Conservation (phyloP, 768 basidiomycete species). For the Serendipita indica region DNA sequence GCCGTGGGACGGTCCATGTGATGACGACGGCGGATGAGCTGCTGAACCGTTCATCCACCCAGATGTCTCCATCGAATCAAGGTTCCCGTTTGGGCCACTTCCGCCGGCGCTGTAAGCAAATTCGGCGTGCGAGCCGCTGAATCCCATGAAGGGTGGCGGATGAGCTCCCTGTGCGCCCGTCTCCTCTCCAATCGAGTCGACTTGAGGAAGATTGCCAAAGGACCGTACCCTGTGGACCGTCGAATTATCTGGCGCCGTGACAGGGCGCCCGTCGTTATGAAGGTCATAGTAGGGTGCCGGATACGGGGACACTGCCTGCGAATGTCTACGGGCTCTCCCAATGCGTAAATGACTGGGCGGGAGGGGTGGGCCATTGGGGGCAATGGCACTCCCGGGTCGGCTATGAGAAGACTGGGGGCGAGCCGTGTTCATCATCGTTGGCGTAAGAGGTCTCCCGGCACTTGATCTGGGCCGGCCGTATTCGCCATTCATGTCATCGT, state of each 20-base stretch:
- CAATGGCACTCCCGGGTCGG: constrained; percentile 8
- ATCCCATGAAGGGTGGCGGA: constrained; percentile 1
- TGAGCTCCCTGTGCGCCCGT: not conserved
- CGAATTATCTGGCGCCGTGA: constrained; percentile 15
- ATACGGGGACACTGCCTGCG: constrained; percentile 78
- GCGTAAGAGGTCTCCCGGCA: not conserved
- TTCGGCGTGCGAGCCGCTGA: not conserved
- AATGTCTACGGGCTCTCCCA: constrained; percentile 60
- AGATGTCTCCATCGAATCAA: constrained; percentile 7
- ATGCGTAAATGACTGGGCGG: constrained; percentile 26
- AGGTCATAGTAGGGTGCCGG: constrained; percentile 55
- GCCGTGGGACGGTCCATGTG: not conserved
- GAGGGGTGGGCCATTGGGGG: not conserved
- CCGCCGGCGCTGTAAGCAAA: constrained; percentile 9
- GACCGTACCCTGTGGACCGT: not conserved
- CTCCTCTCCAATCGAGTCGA: constrained; percentile 4
- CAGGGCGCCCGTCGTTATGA: constrained; percentile 14
- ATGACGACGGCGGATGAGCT: not conserved
- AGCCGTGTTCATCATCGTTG: not conserved
- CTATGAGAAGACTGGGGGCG: constrained; percentile 8
- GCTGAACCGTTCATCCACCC: constrained; percentile 5
- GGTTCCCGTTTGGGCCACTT: not conserved
- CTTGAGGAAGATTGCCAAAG: constrained; percentile 2
- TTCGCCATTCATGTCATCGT: constrained; percentile 28
- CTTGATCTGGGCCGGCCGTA: not conserved